Conservation (phyloP, 2,329 filamentous ascomycete genomes). For the Stachybotrys chartarum region DNA sequence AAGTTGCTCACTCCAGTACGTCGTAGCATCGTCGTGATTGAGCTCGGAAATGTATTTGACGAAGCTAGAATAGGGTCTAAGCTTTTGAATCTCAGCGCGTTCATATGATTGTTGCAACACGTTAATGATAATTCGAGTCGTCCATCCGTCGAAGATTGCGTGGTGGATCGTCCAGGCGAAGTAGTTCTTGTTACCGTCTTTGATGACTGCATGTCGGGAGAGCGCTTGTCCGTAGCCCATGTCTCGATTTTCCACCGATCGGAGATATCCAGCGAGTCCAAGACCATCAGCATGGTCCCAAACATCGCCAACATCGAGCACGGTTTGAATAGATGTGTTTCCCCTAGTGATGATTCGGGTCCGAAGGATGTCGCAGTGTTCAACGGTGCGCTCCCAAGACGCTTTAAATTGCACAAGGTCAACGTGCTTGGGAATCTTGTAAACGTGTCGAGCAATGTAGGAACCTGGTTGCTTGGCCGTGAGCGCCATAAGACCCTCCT, state of each 20-base stretch:
- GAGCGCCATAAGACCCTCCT: slow-evolving; percentile 9
- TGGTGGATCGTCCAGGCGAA: slow-evolving; percentile 20
- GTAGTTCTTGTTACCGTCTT: neutral
- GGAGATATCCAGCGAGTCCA: slow-evolving; percentile 1
- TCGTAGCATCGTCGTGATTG: neutral
- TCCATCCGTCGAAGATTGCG: slow-evolving; percentile 21
- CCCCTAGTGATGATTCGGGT: slow-evolving; percentile 7
- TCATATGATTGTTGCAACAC: neutral
- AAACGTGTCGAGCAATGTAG: slow-evolving; percentile 4
- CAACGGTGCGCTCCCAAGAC: slow-evolving; percentile 7
- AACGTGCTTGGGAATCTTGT: neutral
- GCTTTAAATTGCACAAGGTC: slow-evolving; percentile 1
- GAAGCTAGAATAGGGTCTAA: neutral
- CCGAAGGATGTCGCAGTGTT: slow-evolving; percentile 2
- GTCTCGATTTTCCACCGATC: neutral
- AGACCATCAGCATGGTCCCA: slow-evolving; percentile 1
- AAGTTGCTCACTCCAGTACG: neutral
- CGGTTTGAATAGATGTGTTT: slow-evolving; percentile 5
- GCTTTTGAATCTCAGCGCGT: neutral
- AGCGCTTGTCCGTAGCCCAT: slow-evolving; percentile 5
- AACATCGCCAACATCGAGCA: neutral
- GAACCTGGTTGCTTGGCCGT: slow-evolving; percentile 5
- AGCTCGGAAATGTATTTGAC: neutral
- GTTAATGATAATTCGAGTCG: slow-evolving; percentile 10
- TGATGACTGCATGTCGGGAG: slow-evolving; percentile 1